Evolutionary conservation across 345 rosid genomes (phyloP).

Genomic region (Zanthoxylum bungeanum): DNA sequence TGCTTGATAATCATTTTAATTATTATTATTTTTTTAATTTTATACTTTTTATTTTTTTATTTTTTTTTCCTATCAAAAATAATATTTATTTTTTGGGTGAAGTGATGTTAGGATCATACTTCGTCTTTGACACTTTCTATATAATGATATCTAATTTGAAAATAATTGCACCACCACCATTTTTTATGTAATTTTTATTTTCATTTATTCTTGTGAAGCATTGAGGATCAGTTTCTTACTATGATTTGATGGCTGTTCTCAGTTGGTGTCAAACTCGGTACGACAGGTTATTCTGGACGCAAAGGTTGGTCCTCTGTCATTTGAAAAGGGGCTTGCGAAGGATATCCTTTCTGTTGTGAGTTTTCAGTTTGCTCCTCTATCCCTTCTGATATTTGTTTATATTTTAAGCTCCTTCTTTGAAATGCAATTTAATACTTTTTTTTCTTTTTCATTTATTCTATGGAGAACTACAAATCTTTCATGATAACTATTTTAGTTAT

Average conservation of each 20-base stretch:
- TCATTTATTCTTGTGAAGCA: neutral
- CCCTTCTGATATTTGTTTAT: neutral
- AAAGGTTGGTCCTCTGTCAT: slow-evolving; percentile 88
- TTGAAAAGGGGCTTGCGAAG: slow-evolving; percentile 79
- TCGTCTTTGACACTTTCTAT: neutral
- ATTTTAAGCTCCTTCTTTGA: neutral
- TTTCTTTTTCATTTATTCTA: neutral
- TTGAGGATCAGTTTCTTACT: slow-evolving; percentile 13
- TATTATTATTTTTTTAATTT: too few relatives aligned
- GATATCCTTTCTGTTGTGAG: slow-evolving; percentile 85
- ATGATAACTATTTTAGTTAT: neutral
- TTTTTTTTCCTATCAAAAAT: too few relatives aligned
- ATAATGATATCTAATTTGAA: neutral
- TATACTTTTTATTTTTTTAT: too few relatives aligned
- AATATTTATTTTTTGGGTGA: neutral
- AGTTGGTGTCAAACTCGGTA: slow-evolving; percentile 77
- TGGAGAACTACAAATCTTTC: neutral
- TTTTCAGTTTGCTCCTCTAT: slow-evolving; percentile 13
- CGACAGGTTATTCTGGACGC: slow-evolving; percentile 74
- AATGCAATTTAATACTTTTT: neutral
- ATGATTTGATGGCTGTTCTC: slow-evolving; percentile 13
- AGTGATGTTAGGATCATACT: neutral
- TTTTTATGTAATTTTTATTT: neutral
- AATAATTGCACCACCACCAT: neutral
- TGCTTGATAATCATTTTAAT: too few relatives aligned